Evolutionary conservation across 148 eudicot species (phyloP), one percentile per base, ranked within the genome.

Genomic region (Rhododendron ovatum): DNA sequence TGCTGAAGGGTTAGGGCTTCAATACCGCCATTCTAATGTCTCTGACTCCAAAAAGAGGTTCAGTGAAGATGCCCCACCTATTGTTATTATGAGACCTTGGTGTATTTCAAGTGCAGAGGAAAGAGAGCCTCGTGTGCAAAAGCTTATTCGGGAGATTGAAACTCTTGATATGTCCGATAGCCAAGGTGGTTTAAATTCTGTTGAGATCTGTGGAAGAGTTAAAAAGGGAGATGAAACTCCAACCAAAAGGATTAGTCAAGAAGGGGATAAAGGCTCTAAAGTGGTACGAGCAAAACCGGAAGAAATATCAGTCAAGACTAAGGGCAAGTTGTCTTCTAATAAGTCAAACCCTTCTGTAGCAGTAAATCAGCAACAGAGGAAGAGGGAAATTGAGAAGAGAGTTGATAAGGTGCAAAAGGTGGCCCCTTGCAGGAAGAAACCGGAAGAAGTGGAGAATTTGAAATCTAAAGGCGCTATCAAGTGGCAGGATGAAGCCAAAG

Each of bases 11-110:
- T 51, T 75, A 37, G 45, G 82, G 26, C 78, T 63, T 28, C 78
- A 83, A 47, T 85, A 63, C 8, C 83, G 37, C 5, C 86, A 88
- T 65, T 87, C 90, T 24, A 81, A 85, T 41, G 50, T 41, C 75
- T 87, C 71, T 53, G 5, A 75, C 48, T 75, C 20, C 30, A 59
- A 35, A 14, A 88, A 84, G 79, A 74, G 63, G 43, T 39, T 76
- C 41, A 22, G 51, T 77, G 89, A 88, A 83, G 92, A 90, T 77
- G 57, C 89, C 75, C 90, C 94, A 0, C 96, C 96, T 33, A 93
- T 95, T 83, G 98, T 93, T 77, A 43, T 93, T 84, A 90, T 95
- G 87, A 95, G 88, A 81, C 96, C 98, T 76, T 45, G 86, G 78
- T 69, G 79, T 39, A 78, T 83, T 84, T 80, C 92, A 45, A 87